Evolutionary conservation across 1,284 basidiomycete species (phyloP), one percentile per base, ranked within the genome.

Genomic region (Tranzscheliella williamsii): DNA sequence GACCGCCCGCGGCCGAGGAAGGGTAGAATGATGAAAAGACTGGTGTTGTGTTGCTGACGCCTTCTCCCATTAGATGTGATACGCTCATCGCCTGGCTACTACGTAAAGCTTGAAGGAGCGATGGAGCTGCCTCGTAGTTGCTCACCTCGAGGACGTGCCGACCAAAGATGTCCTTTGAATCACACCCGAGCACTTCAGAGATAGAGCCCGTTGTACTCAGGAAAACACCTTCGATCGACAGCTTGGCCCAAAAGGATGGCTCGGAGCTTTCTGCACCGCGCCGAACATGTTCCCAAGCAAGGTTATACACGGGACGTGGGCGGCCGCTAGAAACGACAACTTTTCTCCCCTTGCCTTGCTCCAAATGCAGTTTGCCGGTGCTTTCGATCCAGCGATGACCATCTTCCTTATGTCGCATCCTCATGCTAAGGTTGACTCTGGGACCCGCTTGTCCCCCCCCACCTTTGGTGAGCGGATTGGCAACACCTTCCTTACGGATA

Each of bases 261-360:
- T 50, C 51, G 4, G 38, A 30, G 23, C 42, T 24, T 29, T 62
- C 51, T 39, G 62, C 58, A 22, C 60, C 55, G 24, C 52, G 50
- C 12, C 55, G 52, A 7, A 71, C 65, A 29, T 66, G 56, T 37
- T 71, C 68, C 64, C 65, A 70, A 1, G 66, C 57, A 40, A 74
- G 34, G 30, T 72, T 63, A 54, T 74, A 71, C 17, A 72, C 64
- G 3, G 70, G 66, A 12, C 72, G 56, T 2, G 62, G 38, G 5
- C 72, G 61, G 7, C 65, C 72, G 35, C 65, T 62, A 18, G 70
- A 70, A 42, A 74, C 67, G 52, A 74, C 72, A 2, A 72, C 70
- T 37, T 74, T 74, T 31, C 72, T 63, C 17, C 72, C 72, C 50
- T 74, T 74, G 52, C 72, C 72, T 42, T 72, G 70, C 46, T 74